A percentile compares a stretch with the other conserved stretches of the same genome.
phyloP scores from a whole-genome alignment of 1,139 yeast species.

The Geotrichum klebahnii region DNA sequence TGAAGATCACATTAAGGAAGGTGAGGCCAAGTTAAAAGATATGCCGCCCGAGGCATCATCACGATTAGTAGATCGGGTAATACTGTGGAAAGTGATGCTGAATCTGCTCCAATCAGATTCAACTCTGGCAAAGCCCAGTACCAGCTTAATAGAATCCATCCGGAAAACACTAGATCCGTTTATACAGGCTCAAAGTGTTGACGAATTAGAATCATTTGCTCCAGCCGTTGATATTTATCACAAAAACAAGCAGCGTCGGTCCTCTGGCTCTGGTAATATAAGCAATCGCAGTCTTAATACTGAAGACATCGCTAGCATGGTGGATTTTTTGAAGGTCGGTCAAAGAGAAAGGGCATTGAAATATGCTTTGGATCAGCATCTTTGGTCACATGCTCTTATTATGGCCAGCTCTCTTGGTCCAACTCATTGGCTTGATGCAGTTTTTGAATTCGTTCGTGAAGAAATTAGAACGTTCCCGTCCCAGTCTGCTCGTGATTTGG shows the following conservation, averaged over 20 bases:
- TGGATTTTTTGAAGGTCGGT: slow-evolving; percentile 53
- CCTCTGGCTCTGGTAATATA: slow-evolving; percentile 29
- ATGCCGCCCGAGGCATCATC: slow-evolving; percentile 20
- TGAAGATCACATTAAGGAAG: slow-evolving; percentile 24
- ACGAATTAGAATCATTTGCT: slow-evolving; percentile 20
- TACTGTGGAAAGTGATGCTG: slow-evolving; percentile 37
- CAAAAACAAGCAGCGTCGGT: slow-evolving; percentile 15
- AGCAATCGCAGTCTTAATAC: slow-evolving; percentile 32
- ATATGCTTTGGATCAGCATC: slow-evolving; percentile 58
- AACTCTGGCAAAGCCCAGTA: slow-evolving; percentile 23
- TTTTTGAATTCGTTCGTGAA: slow-evolving; percentile 47
- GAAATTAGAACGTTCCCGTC: slow-evolving; percentile 40
- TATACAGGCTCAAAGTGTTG: slow-evolving; percentile 22
- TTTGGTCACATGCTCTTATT: slow-evolving; percentile 75
- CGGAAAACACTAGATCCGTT: slow-evolving; percentile 20
- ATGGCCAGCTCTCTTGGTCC: slow-evolving; percentile 65
- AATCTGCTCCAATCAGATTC: slow-evolving; percentile 31
- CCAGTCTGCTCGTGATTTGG: slow-evolving; percentile 52
- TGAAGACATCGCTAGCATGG: slow-evolving; percentile 33
- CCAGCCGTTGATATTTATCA: slow-evolving; percentile 22
- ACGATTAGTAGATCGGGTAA: slow-evolving; percentile 29
- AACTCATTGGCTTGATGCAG: slow-evolving; percentile 57
- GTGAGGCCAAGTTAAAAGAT: slow-evolving; percentile 20
- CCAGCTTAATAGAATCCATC: slow-evolving; percentile 12
- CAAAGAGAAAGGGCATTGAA: slow-evolving; percentile 63